Evolutionary conservation across 1,139 yeast species (phyloP).

Genomic region (Nakaseomyces bracarensis): DNA sequence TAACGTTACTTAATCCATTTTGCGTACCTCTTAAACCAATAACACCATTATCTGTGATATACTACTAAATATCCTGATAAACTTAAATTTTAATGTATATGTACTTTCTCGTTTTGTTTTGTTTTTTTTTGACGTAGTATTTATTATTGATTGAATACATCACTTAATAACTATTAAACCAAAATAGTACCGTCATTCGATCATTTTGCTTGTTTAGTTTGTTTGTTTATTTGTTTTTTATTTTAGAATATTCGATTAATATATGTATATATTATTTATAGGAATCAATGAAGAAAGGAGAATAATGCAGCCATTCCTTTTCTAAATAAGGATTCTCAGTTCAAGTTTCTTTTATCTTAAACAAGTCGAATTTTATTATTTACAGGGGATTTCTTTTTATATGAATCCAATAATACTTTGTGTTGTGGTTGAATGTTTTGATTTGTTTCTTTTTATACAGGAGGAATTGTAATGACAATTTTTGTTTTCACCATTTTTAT

Average conservation of each 20-base stretch:
- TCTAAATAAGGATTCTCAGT: background rate
- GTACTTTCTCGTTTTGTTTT: no score
- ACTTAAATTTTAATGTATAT: no score
- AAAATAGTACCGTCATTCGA: no score
- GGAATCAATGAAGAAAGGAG: background rate
- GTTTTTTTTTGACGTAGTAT: no score
- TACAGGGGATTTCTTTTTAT: background rate
- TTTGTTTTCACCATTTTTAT: no score
- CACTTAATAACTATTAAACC: no score
- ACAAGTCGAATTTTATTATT: background rate
- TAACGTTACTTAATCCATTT: no score
- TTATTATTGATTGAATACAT: no score
- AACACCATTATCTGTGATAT: no score
- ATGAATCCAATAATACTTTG: background rate
- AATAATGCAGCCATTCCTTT: background rate
- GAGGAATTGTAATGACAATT: no score
- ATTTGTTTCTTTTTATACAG: background rate
- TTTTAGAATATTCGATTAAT: background rate
- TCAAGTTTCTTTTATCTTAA: background rate
- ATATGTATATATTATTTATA: background rate
- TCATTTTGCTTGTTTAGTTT: background rate
- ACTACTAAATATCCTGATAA: no score
- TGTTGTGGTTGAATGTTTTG: background rate
- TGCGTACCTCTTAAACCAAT: no score
- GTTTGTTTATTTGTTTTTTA: background rate